A percentile compares a stretch with the other conserved stretches of the same genome.
Conservation (phyloP, 176 grass and related monocot genomes). For the Oryza punctata region DNA sequence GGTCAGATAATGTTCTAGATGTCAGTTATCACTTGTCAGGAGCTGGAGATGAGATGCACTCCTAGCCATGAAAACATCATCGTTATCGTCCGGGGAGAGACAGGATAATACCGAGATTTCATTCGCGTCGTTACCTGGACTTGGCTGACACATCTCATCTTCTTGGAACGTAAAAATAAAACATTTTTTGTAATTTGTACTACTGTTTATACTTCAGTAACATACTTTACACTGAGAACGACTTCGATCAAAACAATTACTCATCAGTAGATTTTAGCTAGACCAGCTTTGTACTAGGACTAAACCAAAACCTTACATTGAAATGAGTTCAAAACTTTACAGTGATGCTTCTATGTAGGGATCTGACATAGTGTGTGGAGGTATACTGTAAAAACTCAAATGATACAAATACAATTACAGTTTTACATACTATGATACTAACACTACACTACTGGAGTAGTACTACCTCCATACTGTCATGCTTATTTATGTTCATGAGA, state of each 20-base stretch:
- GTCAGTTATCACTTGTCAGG: slow-evolving; percentile 14
- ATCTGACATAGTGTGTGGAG: too few species aligned
- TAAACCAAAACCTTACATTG: not conserved
- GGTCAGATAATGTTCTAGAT: not conserved
- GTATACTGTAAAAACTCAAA: too few species aligned
- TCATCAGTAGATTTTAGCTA: not conserved
- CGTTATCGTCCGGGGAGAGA: not conserved
- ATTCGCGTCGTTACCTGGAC: not conserved
- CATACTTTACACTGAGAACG: not conserved
- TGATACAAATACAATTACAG: not conserved
- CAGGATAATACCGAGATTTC: not conserved
- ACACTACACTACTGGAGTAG: not conserved
- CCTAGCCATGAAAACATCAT: slow-evolving; percentile 24
- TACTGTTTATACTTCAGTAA: not conserved
- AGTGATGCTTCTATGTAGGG: too few species aligned
- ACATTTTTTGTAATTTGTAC: not conserved
- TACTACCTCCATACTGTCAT: not conserved
- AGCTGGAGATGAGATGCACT: slow-evolving; percentile 23
- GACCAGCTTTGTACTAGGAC: not conserved
- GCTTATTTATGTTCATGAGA: slow-evolving; percentile 23
- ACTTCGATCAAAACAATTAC: not conserved
- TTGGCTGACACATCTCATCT: not conserved
- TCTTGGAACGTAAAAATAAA: not conserved
- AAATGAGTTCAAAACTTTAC: not conserved
- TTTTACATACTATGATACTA: not conserved